Percentiles rank a stretch among this genome's conserved stretches.
Evolutionary conservation across 1,284 basidiomycete species (phyloP).

Genomic region (Schizophyllum amplum): DNA sequence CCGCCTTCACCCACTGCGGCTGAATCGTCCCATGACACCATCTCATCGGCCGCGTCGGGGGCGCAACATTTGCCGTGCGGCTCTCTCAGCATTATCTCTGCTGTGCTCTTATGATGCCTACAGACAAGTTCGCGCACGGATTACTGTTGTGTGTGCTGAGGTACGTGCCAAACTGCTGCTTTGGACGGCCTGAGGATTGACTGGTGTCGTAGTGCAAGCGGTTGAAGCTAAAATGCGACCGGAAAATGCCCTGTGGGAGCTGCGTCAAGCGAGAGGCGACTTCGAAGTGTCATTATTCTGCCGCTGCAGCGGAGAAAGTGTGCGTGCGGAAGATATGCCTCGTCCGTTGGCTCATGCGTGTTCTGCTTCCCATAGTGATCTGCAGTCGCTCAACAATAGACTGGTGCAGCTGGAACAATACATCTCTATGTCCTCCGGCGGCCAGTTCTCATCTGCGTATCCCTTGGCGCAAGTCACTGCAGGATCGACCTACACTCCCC

Average conservation of each 20-base stretch:
- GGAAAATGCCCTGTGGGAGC: constrained; percentile 63
- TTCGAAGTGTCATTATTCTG: constrained; percentile 64
- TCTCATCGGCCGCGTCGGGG: not conserved
- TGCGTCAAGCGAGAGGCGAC: constrained; percentile 73
- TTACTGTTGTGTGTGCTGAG: constrained; percentile 78
- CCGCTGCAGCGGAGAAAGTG: constrained; percentile 78
- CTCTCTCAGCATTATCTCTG: not conserved
- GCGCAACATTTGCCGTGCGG: not conserved
- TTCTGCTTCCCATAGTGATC: constrained; percentile 37
- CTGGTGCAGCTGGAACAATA: constrained; percentile 46
- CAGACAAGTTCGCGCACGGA: constrained; percentile 69
- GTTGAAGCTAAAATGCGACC: constrained; percentile 74
- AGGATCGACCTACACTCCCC: constrained; percentile 27
- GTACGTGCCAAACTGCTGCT: constrained; percentile 28
- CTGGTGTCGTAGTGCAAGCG: constrained; percentile 61
- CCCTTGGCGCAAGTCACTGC: constrained; percentile 41
- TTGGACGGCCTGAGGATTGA: constrained; percentile 6
- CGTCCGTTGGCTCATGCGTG: not conserved
- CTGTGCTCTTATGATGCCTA: not conserved
- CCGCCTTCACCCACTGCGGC: not conserved
- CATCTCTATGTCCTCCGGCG: not conserved
- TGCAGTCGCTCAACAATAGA: constrained; percentile 74
- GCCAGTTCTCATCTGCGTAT: constrained; percentile 4
- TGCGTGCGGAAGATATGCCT: constrained; percentile 29
- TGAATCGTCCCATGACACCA: not conserved